These are phyloP conservation scores for Kondoa malvinella DNA, from an alignment of 768 basidiomycete genomes.

Conservation along the genomic window DNA sequence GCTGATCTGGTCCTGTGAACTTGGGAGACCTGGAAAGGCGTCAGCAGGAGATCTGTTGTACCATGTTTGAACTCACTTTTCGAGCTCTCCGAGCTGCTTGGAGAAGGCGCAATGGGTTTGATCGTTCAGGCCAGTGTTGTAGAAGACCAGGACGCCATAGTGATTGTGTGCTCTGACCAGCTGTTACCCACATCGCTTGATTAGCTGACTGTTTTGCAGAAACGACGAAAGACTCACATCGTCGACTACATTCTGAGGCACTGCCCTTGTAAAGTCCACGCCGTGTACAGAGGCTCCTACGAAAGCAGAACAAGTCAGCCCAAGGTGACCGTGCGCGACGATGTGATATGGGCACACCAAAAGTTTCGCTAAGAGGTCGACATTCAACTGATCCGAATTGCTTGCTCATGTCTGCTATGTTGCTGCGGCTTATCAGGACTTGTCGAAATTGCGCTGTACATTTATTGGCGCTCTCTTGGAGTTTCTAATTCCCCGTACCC, in stretches of 20 bases:
- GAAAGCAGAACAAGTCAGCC: neutral
- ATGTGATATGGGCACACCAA: too few species aligned
- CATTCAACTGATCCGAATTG: neutral
- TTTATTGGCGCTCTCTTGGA: too few species aligned
- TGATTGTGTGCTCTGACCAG: slow-evolving; percentile 15
- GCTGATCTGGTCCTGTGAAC: slow-evolving; percentile 23
- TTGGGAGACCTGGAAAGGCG: slow-evolving; percentile 15
- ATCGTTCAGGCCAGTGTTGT: slow-evolving; percentile 30
- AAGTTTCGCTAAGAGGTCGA: too few species aligned
- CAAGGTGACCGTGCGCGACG: too few species aligned
- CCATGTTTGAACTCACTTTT: slow-evolving; percentile 1
- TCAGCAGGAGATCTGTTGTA: neutral
- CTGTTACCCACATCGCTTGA: too few species aligned
- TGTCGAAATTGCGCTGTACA: too few species aligned
- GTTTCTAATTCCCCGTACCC: too few species aligned
- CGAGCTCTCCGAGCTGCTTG: slow-evolving; percentile 26
- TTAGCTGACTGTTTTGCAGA: neutral
- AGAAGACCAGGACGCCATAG: slow-evolving; percentile 30
- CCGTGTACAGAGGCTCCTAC: slow-evolving; percentile 26
- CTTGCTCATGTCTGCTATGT: neutral
- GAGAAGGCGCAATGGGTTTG: slow-evolving; percentile 25
- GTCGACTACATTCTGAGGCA: slow-evolving; percentile 24
- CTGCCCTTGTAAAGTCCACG: slow-evolving; percentile 28
- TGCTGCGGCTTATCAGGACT: too few species aligned
- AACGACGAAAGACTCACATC: slow-evolving; percentile 10